Base-by-base conservation (phyloP, 2,329 filamentous ascomycete species). In the Alternaria sp. region DNA sequence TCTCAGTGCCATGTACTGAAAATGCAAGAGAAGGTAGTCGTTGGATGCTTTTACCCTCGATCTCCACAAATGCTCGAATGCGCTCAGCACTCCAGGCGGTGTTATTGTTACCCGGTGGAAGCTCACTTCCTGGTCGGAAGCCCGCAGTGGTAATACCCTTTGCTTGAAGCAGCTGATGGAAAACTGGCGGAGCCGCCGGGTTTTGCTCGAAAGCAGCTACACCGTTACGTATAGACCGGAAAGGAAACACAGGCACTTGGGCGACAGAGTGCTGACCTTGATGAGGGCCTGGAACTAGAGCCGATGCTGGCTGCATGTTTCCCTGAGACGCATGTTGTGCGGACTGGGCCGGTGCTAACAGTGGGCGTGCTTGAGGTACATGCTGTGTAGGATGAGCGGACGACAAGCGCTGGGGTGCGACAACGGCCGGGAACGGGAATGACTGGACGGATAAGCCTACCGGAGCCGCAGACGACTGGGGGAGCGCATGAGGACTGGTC, bases 41-140 rank as follows among this genome's bases (percentile, higher is more conserved):
- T 7, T 25, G 15, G 4, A 44, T 30, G n/a, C 23, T 32, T 11
- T 51, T 32, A 17, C 51, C 25, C 47, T 63, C 28, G 8, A 63
- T 59, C 3, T 63, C 13, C 13, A 49, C 53, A 19, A 52, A 63
- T 19, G 56, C 50, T 4, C 56, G 56, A 5, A 56, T 43, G 2
- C 61, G 61, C 47, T 63, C 53, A 23, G 43, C 25, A 28, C 44
- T 45, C 61, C 61, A 63, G 13, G 56, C 61, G 19, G 32, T 55
- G 23, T 44, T 30, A 13, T 25, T 23, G 12, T 50, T 59, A 10
- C 50, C 61, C 13, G 6, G 9, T 23, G 44, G 56, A 17, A 25
- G 7, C 1, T 28, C 6, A 54, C 28, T 50, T 19, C 55, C 60
- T 9, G 55, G 60, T 26, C 19, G 21, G 19, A 30, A 32, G n/a